Evolutionary conservation across 1,139 yeast genomes (phyloP).

Genomic region (Taphrina wiesneri): DNA sequence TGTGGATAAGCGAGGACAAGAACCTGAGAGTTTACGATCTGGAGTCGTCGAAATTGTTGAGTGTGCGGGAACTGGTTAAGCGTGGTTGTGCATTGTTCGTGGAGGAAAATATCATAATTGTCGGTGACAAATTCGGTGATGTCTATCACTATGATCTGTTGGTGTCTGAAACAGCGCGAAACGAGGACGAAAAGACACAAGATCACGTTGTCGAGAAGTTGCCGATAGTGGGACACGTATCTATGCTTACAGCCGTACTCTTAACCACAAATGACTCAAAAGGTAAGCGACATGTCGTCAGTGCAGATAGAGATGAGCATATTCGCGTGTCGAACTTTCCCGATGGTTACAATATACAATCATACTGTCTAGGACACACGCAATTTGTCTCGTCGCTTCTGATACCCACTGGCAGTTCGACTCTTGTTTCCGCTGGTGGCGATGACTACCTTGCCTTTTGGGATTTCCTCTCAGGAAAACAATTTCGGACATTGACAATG

Average conservation of each 20-base stretch:
- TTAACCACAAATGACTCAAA: constrained; percentile 50
- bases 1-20: constrained; percentile 34
- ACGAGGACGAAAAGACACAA: constrained; percentile 13
- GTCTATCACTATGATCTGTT: constrained; percentile 58
- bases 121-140: constrained; percentile 98
- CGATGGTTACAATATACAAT: constrained; percentile 69
- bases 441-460: constrained; percentile 74
- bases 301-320: constrained; percentile 96
- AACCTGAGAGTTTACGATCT: constrained; percentile 20
- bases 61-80: constrained; percentile 66
- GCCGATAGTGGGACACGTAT: constrained; percentile 92
- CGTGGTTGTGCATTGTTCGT: constrained; percentile 69
- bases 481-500: constrained; percentile 56
- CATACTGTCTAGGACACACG: constrained; percentile 83
- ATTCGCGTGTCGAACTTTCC: constrained; percentile 85
- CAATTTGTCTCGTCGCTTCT: constrained; percentile 64
- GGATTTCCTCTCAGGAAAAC: constrained; percentile 64
- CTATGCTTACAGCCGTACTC: constrained; percentile 81
- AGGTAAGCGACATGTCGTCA: constrained; percentile 57
- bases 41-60: constrained; percentile 41
- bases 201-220: constrained; percentile 43
- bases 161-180: constrained; percentile 41
- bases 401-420: constrained; percentile 53
- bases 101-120: constrained; percentile 55
- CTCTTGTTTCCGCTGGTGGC: constrained; percentile 84